A percentile compares a stretch with the other conserved stretches of the same genome.
phyloP scores from a whole-genome alignment of 768 basidiomycete species.

The Collybia nuda region DNA sequence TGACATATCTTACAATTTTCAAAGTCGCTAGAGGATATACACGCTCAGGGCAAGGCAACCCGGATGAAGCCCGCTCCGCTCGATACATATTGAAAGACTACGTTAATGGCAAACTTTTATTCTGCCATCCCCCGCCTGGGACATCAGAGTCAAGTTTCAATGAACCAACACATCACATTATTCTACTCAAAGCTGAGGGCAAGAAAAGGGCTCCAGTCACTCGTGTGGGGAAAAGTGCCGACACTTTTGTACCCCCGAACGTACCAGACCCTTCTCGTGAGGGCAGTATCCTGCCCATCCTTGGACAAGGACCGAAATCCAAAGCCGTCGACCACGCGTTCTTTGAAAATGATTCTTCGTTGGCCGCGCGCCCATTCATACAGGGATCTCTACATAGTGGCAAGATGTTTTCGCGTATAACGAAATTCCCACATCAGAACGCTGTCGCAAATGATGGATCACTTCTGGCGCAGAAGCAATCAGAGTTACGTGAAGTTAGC shows the following conservation, averaged over 20 bases:
- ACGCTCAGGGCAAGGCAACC: slow-evolving; percentile 93
- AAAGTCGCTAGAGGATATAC: slow-evolving; percentile 91
- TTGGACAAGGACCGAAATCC: slow-evolving; percentile 52
- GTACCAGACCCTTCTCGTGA: slow-evolving; percentile 18
- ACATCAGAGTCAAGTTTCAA: slow-evolving; percentile 73
- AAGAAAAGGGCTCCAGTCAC: slow-evolving; percentile 90
- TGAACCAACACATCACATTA: slow-evolving; percentile 58
- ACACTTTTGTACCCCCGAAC: slow-evolving; percentile 69
- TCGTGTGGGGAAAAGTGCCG: slow-evolving; percentile 79
- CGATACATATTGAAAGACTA: slow-evolving; percentile 95
- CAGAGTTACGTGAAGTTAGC: slow-evolving; percentile 38
- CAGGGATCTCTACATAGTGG: slow-evolving; percentile 58
- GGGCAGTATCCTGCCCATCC: slow-evolving; percentile 23
- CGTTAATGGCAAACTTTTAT: slow-evolving; percentile 90
- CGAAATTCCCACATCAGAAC: slow-evolving; percentile 83
- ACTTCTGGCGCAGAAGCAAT: slow-evolving; percentile 43
- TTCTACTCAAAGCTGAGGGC: slow-evolving; percentile 57
- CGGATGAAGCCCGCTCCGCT: slow-evolving; percentile 93
- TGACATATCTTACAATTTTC: slow-evolving; percentile 13
- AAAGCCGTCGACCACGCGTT: slow-evolving; percentile 78
- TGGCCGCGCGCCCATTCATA: slow-evolving; percentile 63
- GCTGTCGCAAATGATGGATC: slow-evolving; percentile 77
- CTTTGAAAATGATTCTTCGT: slow-evolving; percentile 57
- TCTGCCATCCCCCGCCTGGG: slow-evolving; percentile 85
- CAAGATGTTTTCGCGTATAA: slow-evolving; percentile 61